Base-by-base conservation (phyloP, 148 eudicot species). In the Nepenthes gracilis region DNA sequence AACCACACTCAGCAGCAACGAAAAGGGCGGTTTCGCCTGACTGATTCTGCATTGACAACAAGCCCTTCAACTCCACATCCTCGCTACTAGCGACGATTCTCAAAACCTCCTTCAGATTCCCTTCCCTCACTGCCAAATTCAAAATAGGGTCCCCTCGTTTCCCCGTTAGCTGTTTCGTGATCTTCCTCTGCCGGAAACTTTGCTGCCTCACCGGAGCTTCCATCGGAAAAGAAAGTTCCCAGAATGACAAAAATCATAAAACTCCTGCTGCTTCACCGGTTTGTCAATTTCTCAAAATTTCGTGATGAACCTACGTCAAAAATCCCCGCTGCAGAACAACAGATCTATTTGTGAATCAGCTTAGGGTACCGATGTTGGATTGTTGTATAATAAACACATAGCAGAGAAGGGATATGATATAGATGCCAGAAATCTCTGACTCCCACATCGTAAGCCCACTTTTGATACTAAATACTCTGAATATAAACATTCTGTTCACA, bases 21-120 rank as follows among this genome's bases (percentile, higher is more conserved):
- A 75, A 82, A 33, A 82, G 83, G 12, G 77, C 72, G 12, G 83
- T 82, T 59, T 82, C 86, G 4, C 83, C 81, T 1, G 80, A 63
- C 69, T 73, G 81, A 36, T 82, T 82, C 55, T 63, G 80, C 76
- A 64, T 82, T 14, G 74, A 64, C 54, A 82, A 58, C 66, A 76
- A 54, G 8, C 70, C 72, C 59, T 63, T 71, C 49, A 78, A 64
- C 58, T 70, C 77, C 13, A 66, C 75, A 12, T 64, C 83, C 5
- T 58, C 81, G 23, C 50, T 55, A 53, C 36, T 60, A 7, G 36
- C 64, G 7, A 78, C 45, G 15, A 82, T 76, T 13, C 72, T 80
- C 50, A 71, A 36, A 56, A 64, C 75, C 48, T 35, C 57, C 36
- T 63, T 69, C 70, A 65, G 63, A 61, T 78, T 63, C 62, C 78